Evolutionary conservation across 805 yeast genomes (phyloP).

Genomic region (Candida suzukii): DNA sequence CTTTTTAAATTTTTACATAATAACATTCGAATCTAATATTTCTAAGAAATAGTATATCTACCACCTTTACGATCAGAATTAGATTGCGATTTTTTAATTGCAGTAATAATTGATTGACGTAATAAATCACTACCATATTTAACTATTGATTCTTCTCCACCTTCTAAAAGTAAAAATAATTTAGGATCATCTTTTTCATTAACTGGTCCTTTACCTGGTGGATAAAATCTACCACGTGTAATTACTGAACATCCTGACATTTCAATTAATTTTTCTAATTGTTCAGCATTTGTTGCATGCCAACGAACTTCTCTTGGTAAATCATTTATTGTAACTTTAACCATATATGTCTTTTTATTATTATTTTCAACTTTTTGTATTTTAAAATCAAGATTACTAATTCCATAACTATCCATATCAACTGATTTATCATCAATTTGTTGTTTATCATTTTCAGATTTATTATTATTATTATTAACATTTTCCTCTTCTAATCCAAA

Average conservation of each 20-base stretch:
- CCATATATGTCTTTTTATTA: constrained; percentile 14
- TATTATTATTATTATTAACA: constrained; percentile 2
- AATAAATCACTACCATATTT: constrained; percentile 51
- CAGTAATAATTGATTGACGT: constrained; percentile 48
- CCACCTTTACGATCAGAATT: neutral
- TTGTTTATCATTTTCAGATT: constrained; percentile 1
- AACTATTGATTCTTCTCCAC: constrained; percentile 53
- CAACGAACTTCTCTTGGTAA: constrained; percentile 76
- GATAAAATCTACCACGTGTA: constrained; percentile 70
- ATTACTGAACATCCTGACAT: constrained; percentile 72
- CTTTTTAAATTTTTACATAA: neutral
- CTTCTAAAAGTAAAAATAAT: constrained; percentile 72
- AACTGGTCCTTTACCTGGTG: constrained; percentile 49
- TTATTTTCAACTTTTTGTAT: constrained; percentile 10
- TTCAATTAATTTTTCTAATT: constrained; percentile 57
- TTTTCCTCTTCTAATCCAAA: constrained; percentile 33
- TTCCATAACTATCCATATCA: constrained; percentile 28
- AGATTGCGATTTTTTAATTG: constrained; percentile 17
- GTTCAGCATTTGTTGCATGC: constrained; percentile 65
- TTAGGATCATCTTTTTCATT: constrained; percentile 60
- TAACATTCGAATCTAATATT: neutral
- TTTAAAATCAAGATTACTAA: constrained; percentile 21
- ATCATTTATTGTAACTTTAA: constrained; percentile 75
- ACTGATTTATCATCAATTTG: constrained; percentile 7
- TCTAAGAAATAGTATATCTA: constrained; percentile 9